Percentiles rank a stretch among this genome's conserved stretches.
These are phyloP conservation scores for Barbatosphaeria neglecta DNA, from an alignment of 495 filamentous ascomycete genomes.

Conservation along the genomic window DNA sequence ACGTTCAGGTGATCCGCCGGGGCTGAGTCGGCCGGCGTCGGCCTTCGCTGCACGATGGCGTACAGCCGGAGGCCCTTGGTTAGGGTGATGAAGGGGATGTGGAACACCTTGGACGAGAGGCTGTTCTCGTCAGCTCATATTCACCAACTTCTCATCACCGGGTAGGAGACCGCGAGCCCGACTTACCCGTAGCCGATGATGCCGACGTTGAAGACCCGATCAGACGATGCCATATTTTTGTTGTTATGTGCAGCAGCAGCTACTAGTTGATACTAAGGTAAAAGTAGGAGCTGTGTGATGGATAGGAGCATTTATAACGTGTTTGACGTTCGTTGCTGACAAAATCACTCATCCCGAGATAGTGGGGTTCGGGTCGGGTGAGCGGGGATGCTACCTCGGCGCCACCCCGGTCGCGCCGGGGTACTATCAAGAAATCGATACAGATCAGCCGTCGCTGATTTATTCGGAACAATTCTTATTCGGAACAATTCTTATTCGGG, in stretches of 20 bases:
- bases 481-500: too few species aligned
- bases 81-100: slow-evolving; percentile 71
- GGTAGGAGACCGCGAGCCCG: neutral
- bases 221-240: neutral
- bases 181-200: slow-evolving; percentile 44
- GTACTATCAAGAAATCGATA: too few species aligned
- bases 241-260: neutral
- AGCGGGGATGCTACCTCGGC: too few species aligned
- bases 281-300: neutral
- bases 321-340: too few species aligned
- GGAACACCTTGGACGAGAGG: slow-evolving; percentile 78
- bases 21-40: slow-evolving; percentile 38
- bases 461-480: too few species aligned
- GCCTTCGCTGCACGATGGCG: slow-evolving; percentile 63
- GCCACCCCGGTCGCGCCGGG: too few species aligned
- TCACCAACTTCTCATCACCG: neutral
- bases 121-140: slow-evolving; percentile 22
- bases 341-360: too few species aligned
- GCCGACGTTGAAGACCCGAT: slow-evolving; percentile 37
- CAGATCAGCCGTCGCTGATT: too few species aligned
- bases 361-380: too few species aligned
- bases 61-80: slow-evolving; percentile 57
- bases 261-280: too few species aligned
- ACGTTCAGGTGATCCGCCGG: slow-evolving; percentile 58
- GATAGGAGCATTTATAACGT: neutral